These are phyloP conservation scores for Saxophila tyrrhenica DNA, from an alignment of 495 filamentous ascomycete genomes.

Conservation along the genomic window DNA sequence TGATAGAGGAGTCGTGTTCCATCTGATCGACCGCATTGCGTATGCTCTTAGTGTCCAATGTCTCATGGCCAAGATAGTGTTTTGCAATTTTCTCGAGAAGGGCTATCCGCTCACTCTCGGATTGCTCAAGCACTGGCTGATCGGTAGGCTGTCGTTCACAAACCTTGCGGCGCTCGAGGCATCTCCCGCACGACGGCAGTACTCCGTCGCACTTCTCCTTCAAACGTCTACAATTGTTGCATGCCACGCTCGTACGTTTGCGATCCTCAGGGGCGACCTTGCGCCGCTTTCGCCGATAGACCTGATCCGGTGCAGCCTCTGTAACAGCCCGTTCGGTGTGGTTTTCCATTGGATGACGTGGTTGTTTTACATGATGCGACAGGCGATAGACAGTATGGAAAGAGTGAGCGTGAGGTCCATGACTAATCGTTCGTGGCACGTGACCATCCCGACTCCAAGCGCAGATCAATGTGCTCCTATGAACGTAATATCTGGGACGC, in stretches of 20 bases:
- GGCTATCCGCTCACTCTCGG: neutral
- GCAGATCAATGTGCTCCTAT: too few relatives aligned
- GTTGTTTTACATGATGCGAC: too few relatives aligned
- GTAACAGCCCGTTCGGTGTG: neutral
- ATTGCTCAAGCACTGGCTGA: neutral
- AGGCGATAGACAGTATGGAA: too few relatives aligned
- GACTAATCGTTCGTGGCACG: too few relatives aligned
- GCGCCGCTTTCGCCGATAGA: neutral
- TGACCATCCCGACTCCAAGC: too few relatives aligned
- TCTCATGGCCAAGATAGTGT: neutral
- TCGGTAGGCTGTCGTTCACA: neutral
- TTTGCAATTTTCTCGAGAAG: neutral
- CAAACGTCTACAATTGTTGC: neutral
- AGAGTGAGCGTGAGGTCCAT: too few relatives aligned
- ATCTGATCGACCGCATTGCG: neutral
- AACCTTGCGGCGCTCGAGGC: neutral
- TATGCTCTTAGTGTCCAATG: neutral
- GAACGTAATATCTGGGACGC: too few relatives aligned
- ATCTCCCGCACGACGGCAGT: neutral
- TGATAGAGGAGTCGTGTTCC: neutral
- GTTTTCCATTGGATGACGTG: neutral
- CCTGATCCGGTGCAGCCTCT: neutral
- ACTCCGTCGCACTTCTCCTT: neutral
- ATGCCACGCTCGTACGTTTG: neutral
- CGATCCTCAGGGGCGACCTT: neutral